A percentile compares a stretch with the other conserved stretches of the same genome.
phyloP scores from a whole-genome alignment of 2,329 filamentous ascomycete species.

The Fusarium devonianum region DNA sequence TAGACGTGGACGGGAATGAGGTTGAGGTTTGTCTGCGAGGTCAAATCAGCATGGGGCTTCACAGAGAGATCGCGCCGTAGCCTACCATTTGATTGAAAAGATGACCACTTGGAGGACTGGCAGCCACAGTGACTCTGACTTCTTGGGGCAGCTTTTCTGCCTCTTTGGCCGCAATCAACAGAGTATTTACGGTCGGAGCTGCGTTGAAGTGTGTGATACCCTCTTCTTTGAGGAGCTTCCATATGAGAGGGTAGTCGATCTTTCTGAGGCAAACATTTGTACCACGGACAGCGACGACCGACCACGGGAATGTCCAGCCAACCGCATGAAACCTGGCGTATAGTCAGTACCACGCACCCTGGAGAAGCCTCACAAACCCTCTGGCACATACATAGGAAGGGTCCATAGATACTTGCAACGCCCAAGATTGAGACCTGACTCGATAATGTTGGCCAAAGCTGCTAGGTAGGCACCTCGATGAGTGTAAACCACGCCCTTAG shows the following conservation, averaged over 20 bases:
- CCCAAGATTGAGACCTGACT: slow-evolving; percentile 81
- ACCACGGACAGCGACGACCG: slow-evolving; percentile 90
- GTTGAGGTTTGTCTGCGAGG: slow-evolving; percentile 67
- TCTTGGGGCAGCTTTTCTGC: slow-evolving; percentile 73
- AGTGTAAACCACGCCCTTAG: slow-evolving; percentile 93
- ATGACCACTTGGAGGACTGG: slow-evolving; percentile 86
- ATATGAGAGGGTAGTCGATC: slow-evolving; percentile 93
- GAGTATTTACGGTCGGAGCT: slow-evolving; percentile 93
- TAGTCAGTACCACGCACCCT: neutral
- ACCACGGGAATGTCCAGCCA: slow-evolving; percentile 92
- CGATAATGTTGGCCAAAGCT: slow-evolving; percentile 83
- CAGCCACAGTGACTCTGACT: slow-evolving; percentile 90
- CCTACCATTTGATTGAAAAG: slow-evolving; percentile 91
- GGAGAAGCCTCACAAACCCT: neutral
- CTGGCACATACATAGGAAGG: slow-evolving; percentile 79
- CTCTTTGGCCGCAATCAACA: slow-evolving; percentile 82
- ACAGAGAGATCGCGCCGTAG: neutral
- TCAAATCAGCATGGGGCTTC: slow-evolving; percentile 4
- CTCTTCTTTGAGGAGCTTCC: slow-evolving; percentile 86
- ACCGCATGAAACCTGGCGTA: slow-evolving; percentile 67
- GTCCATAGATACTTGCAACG: slow-evolving; percentile 90
- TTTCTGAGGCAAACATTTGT: slow-evolving; percentile 94
- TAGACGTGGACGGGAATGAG: slow-evolving; percentile 93
- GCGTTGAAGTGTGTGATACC: slow-evolving; percentile 94
- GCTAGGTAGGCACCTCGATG: slow-evolving; percentile 89